Evolutionary conservation across 371 early-diverging fungal genomes (phyloP).

Genomic region (Syncephalastrum sp.): DNA sequence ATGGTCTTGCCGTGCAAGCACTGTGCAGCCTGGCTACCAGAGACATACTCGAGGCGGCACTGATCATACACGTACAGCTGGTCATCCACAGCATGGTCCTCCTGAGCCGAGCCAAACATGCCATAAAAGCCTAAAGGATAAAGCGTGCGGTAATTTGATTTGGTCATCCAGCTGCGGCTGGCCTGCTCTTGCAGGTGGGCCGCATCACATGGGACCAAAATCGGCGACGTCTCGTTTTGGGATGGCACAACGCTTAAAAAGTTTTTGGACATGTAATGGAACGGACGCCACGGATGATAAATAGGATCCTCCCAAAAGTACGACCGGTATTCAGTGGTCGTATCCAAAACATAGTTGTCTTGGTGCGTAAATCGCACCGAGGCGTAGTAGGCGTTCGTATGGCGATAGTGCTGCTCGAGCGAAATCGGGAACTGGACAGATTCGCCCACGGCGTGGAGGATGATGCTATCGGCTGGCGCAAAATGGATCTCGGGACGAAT

Average conservation of each 20-base stretch:
- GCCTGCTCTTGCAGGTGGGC: not conserved
- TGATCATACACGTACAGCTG: constrained; percentile 15
- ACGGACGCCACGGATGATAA: constrained; percentile 28
- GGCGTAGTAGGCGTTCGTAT: constrained; percentile 31
- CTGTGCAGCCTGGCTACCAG: constrained; percentile 10
- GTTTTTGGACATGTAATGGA: constrained; percentile 29
- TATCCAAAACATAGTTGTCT: constrained; percentile 22
- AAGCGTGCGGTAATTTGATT: constrained; percentile 7
- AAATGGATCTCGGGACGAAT: constrained; percentile 25
- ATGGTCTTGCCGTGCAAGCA: constrained; percentile 22
- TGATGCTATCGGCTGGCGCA: constrained; percentile 34
- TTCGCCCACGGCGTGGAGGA: constrained; percentile 25
- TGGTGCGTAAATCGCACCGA: constrained; percentile 22
- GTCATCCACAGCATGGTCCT: constrained; percentile 11
- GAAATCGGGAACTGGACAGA: constrained; percentile 18
- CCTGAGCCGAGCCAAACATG: constrained; percentile 12
- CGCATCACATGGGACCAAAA: constrained; percentile 8
- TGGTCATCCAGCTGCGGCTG: constrained; percentile 23
- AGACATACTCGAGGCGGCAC: constrained; percentile 15
- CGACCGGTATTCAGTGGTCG: constrained; percentile 35
- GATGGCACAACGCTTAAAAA: constrained; percentile 11
- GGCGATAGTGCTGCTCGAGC: constrained; percentile 23
- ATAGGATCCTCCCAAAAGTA: constrained; percentile 43
- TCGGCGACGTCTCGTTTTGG: not conserved
- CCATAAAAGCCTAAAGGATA: constrained; percentile 8